Evolutionary conservation across 768 basidiomycete species (phyloP).

Genomic region (Termitomyces sp.): DNA sequence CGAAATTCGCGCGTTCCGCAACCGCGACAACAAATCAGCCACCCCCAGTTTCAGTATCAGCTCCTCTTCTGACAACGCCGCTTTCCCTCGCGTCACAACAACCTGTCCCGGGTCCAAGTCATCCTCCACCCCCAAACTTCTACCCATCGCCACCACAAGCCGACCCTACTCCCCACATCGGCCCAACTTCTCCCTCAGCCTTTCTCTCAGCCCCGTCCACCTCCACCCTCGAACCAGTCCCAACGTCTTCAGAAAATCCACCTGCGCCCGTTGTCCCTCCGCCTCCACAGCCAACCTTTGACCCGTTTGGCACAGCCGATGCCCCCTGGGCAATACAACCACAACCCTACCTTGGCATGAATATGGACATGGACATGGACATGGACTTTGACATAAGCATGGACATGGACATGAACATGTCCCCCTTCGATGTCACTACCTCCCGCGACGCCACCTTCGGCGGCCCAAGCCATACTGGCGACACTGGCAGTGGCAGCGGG

Average conservation of each 20-base stretch:
- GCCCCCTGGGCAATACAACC: conserved; percentile 26
- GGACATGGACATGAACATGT: conserved; percentile 27
- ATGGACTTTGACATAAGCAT: conserved; percentile 41
- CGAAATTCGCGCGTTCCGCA: conserved; percentile 20
- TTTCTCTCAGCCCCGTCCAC: conserved; percentile 1
- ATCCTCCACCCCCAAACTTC: conserved; percentile 29
- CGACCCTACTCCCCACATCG: conserved; percentile 20
- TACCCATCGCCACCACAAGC: conserved; percentile 61
- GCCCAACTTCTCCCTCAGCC: conserved; percentile 21
- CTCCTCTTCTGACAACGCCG: conserved; percentile 7
- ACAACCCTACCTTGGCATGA: conserved; percentile 9
- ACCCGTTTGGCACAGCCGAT: conserved; percentile 13
- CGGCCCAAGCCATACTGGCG: not conserved
- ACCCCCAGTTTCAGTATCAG: conserved; percentile 8
- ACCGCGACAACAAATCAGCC: conserved; percentile 20
- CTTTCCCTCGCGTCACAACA: conserved; percentile 6
- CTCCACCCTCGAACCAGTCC: not conserved
- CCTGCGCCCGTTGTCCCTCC: conserved; percentile 9
- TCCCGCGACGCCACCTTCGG: not conserved
- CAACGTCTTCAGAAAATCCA: conserved; percentile 6
- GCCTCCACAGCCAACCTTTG: conserved; percentile 11
- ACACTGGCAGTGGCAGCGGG: conserved; percentile 20
- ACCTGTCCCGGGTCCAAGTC: conserved; percentile 4
- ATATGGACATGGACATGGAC: conserved; percentile 33
- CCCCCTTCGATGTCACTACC: conserved; percentile 15